Percentiles rank a stretch among this genome's conserved stretches.
Conservation (phyloP, 148 eudicot genomes). For the Heliosperma pusillum region DNA sequence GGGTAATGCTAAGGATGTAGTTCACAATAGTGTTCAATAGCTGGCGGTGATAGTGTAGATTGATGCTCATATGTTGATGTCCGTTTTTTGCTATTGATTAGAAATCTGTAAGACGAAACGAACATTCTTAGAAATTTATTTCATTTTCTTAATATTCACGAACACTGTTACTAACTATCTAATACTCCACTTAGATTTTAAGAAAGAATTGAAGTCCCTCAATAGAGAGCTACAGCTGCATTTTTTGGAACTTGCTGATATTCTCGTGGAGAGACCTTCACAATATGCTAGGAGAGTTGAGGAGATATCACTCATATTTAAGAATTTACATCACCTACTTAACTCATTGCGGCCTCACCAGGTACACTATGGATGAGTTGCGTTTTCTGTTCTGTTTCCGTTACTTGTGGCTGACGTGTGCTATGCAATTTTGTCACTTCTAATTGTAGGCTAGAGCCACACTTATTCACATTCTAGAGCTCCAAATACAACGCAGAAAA, state of each 20-base stretch:
- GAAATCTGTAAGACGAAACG: background rate
- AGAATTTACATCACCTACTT: slow-evolving; percentile 87
- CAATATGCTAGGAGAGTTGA: slow-evolving; percentile 95
- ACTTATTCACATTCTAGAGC: slow-evolving; percentile 75
- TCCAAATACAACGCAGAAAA: slow-evolving; percentile 83
- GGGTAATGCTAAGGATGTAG: no score
- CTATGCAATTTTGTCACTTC: slow-evolving; percentile 1
- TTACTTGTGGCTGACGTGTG: background rate
- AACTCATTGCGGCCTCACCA: slow-evolving; percentile 93
- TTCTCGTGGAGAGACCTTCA: slow-evolving; percentile 87
- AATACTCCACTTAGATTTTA: slow-evolving; percentile 53
- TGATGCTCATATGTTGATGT: background rate
- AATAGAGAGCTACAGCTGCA: slow-evolving; percentile 89
- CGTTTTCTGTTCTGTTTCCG: background rate
- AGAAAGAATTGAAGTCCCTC: slow-evolving; percentile 73
- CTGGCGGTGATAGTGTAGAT: background rate
- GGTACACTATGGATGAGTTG: slow-evolving; percentile 32
- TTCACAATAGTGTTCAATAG: no score
- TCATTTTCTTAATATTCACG: background rate
- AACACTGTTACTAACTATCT: background rate
- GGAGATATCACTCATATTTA: slow-evolving; percentile 82
- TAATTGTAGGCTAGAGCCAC: slow-evolving; percentile 78
- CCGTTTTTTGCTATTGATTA: background rate
- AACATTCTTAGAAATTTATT: background rate
- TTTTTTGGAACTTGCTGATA: slow-evolving; percentile 90